phyloP scores from a whole-genome alignment of 2,329 filamentous ascomycete genomes.

The Fusarium subtropicale region DNA sequence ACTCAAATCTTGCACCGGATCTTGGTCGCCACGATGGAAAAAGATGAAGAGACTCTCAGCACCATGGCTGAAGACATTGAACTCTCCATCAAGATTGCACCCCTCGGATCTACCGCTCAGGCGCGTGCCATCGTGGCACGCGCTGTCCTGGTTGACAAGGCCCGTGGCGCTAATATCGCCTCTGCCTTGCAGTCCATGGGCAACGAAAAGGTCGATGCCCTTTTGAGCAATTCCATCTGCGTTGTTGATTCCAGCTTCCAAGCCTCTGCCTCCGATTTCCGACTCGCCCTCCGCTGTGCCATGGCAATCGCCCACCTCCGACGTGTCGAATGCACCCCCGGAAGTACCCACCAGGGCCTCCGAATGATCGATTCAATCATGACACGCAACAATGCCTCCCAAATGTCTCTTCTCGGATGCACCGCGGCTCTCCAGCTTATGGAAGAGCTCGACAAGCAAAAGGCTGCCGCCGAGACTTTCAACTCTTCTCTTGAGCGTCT shows the following conservation, averaged over 20 bases:
- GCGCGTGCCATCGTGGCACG: constrained; percentile 69
- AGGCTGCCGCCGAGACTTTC: constrained; percentile 60
- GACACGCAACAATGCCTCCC: constrained; percentile 55
- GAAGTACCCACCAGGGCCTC: constrained; percentile 56
- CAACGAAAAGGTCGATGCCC: constrained; percentile 45
- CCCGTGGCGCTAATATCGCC: constrained; percentile 67
- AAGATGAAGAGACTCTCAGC: constrained; percentile 52
- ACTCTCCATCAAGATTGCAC: constrained; percentile 78
- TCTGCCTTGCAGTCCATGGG: constrained; percentile 64
- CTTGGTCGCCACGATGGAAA: constrained; percentile 72
- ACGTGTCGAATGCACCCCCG: constrained; percentile 53
- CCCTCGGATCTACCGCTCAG: constrained; percentile 79
- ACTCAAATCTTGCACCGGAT: constrained; percentile 77
- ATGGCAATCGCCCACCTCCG: constrained; percentile 70
- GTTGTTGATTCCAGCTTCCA: constrained; percentile 60
- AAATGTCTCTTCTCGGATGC: constrained; percentile 69
- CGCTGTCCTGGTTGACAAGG: constrained; percentile 66
- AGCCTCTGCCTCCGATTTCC: constrained; percentile 62
- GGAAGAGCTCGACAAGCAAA: constrained; percentile 62
- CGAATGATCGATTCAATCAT: constrained; percentile 63
- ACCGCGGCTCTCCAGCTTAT: constrained; percentile 70
- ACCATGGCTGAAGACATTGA: constrained; percentile 63
- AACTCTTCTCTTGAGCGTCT: constrained; percentile 65
- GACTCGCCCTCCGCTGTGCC: constrained; percentile 68
- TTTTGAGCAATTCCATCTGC: constrained; percentile 49